Percentiles rank a stretch among this genome's conserved stretches.
These are phyloP conservation scores for Pyrenochaeta sp. DNA, from an alignment of 2,329 filamentous ascomycete genomes.

Conservation along the genomic window DNA sequence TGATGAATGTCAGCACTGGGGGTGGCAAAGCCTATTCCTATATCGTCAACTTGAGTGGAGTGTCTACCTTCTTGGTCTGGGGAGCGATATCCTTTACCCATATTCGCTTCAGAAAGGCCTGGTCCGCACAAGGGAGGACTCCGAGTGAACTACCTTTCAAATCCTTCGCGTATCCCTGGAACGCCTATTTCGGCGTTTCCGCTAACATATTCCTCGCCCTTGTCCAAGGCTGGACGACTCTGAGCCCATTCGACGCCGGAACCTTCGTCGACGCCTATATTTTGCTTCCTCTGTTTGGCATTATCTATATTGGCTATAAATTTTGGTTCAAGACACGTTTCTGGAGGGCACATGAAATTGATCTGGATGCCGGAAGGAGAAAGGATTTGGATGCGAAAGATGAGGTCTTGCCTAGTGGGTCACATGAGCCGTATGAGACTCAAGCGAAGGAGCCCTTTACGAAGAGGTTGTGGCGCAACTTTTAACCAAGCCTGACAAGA, in stretches of 20 bases:
- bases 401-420: conserved; percentile 13
- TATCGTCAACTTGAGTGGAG: conserved; percentile 74
- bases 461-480: conserved; percentile 18
- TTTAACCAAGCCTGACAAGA: conserved; percentile 1
- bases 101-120: conserved; percentile 73
- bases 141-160: conserved; percentile 58
- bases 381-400: conserved; percentile 46
- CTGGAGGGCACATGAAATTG: conserved; percentile 47
- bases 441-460: conserved; percentile 16
- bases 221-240: conserved; percentile 63
- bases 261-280: conserved; percentile 65
- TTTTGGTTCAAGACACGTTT: conserved; percentile 51
- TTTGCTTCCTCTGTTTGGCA: conserved; percentile 59
- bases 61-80: conserved; percentile 78
- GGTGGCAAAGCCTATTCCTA: conserved; percentile 71
- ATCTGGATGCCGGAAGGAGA: conserved; percentile 50
- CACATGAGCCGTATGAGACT: not conserved
- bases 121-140: conserved; percentile 52
- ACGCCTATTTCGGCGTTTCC: conserved; percentile 58
- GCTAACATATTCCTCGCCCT: conserved; percentile 62
- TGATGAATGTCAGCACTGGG: conserved; percentile 76
- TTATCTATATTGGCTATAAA: conserved; percentile 60
- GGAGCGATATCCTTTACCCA: conserved; percentile 74
- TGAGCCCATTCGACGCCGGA: conserved; percentile 60
- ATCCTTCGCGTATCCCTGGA: conserved; percentile 59